Evolutionary conservation across 805 yeast species (phyloP), one percentile per base, ranked within the genome.

Genomic region (Lachancea dasiensis): DNA sequence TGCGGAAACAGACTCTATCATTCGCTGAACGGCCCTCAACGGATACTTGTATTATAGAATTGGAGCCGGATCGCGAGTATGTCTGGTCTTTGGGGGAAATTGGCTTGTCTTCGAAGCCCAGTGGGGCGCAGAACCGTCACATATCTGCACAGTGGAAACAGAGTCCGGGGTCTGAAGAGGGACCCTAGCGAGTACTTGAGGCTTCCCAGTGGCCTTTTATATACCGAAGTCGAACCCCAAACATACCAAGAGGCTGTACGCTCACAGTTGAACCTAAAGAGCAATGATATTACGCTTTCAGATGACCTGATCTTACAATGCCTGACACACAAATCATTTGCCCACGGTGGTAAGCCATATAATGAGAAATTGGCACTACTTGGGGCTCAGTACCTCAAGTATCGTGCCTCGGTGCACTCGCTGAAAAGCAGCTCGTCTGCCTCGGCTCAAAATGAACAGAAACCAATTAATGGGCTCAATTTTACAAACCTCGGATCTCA

Each of bases 301-400:
- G 82, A 85, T 51, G 69, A 70, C 5, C 48, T 81, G 41, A 63
- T 81, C 16, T 67, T 86, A 44, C 97, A 90, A 64, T 78, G 85
- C 27, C 66, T 89, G 51, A 89, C 97, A 5, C 97, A 90, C 65
- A 90, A 90, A 65, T 85, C 95, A 16, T 90, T 87, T 69, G 95
- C 94, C 4, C 94, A 86, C 63, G 97, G 95, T 7, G 68, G 74
- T 45, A 77, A 80, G 51, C 96, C 97, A 6, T 86, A 84, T 64
- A 90, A 89, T 64, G 96, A 87, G 58, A 83, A 81, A 59, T 68
- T 90, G 50, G 70, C 86, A 14, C 72, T 81, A 30, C 65, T 86
- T 57, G 97, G 94, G 13, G 56, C 72, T 25, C 81, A 79, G 53
- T 63, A 79, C 49, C 59, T 81, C 46, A 77, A 76, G 54, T 65